Base-by-base conservation (phyloP, 176 grass and related monocot species). In the Musa itinerans region DNA sequence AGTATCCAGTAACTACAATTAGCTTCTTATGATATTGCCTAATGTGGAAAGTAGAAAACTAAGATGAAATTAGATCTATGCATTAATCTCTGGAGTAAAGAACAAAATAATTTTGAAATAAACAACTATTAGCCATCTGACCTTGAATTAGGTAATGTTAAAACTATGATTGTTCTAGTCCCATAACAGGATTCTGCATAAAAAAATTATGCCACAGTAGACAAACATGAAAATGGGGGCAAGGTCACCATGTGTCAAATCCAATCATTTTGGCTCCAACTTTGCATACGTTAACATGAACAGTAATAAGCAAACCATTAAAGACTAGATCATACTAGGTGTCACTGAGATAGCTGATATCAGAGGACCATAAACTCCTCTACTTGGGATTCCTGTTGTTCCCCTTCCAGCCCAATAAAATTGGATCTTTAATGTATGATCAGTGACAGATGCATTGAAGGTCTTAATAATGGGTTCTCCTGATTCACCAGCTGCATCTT, bases 341-440 rank as follows among this genome's bases (percentile, higher is more conserved):
- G 68, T 83, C 79, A 93, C 82, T 78, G 94, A 93, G 79, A 98
- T 91, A 85, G 94, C 94, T 88, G 94, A 98, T 90, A 98, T 84
- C 23, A 98, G 50, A 74, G 94, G 94, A 27, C 90, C 94, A 22
- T 98, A 93, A 83, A 76, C 50, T 81, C 95, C 95, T 91, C 95
- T 91, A 9, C 78, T 15, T 77, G 95, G 95, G 78, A 99, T 91
- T 63, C 78, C 84, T 64, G 88, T 94, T 79, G 95, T 99, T 64
- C 95, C 90, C 75, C 77, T 86, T 77, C 90, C 95, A 76, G 74
- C 89, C 92, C 92, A 96, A 58, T 92, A 92, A 10, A 96, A 84
- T 76, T 96, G 89, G 56, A 96, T 92, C 89, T 96, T 89, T 68
- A 99, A 74, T 20, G 95, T 99, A 68, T 89, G 65, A 79, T 91